Evolutionary conservation across 345 rosid species (phyloP), one percentile per base, ranked within the genome.

Genomic region (Raphanus sativus): DNA sequence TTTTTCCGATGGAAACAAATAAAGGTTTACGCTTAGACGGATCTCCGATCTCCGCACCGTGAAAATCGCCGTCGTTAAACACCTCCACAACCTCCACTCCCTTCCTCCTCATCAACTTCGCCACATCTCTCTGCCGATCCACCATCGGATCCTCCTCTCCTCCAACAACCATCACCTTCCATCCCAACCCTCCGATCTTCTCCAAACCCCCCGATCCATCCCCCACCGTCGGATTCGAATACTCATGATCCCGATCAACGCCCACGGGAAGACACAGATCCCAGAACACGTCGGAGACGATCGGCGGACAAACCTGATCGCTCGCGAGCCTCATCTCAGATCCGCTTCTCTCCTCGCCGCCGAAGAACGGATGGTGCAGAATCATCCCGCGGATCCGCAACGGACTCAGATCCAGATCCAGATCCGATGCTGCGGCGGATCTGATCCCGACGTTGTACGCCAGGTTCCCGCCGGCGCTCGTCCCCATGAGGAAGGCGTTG

Each of bases 391-490:
- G 78, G 89, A 91, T 87, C 74, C 64, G 83, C 62, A 91, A 67
- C n/a, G 90, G 83, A 1, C 30, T 50, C 5, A 89, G 73, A 29
- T 80, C 69, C 0, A n/a, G n/a, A n/a, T n/a, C n/a, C n/a, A n/a
- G 36, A 59, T 6, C n/a, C 78, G 12, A n/a, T n/a, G n/a, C n/a
- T n/a, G 12, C 69, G 1, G 73, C 69, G 3, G 73, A 85, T 21
- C 87, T 82, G 1, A 86, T 13, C n/a, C 81, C 95, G 6, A 82
- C 85, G 54, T 77, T 80, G 76, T 84, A 86, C 4, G 86, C 86
- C 8, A 88, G 62, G 81, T 90, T 91, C 3, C 83, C 90, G 6
- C 97, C 97, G 2, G 90, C 82, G 60, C 93, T 88, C 0, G 62
- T 25, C 0, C 97, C 97, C 89, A 81, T 82, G 0, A 89, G 69